Conservation (phyloP, 164 flowering plant species). For the Vitis labrusca region DNA sequence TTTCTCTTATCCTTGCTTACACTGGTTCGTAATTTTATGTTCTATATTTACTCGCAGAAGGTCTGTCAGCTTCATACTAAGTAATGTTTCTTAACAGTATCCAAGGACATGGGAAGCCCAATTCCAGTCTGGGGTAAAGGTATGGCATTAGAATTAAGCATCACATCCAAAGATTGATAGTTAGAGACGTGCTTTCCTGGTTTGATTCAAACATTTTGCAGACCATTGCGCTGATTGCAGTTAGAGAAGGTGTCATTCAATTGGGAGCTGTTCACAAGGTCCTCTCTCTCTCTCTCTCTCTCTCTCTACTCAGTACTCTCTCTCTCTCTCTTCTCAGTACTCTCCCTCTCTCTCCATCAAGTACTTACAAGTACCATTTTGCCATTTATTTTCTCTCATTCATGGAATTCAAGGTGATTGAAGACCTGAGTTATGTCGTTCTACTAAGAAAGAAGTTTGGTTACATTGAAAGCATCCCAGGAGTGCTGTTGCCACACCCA, state of each 20-base stretch:
- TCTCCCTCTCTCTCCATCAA: neutral
- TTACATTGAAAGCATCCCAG: constrained; percentile 94
- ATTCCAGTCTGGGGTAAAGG: constrained; percentile 96
- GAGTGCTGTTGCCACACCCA: constrained; percentile 94
- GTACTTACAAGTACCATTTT: neutral
- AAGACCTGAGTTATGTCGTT: constrained; percentile 81
- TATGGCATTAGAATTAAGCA: constrained; percentile 12
- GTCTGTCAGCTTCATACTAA: neutral
- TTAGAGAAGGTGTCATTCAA: constrained; percentile 92
- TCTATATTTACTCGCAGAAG: neutral
- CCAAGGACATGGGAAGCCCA: constrained; percentile 99
- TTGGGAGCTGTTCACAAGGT: constrained; percentile 88
- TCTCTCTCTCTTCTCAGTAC: constrained; percentile 2
- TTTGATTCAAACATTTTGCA: constrained; percentile 31
- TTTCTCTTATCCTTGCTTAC: too few relatives aligned
- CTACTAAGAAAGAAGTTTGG: constrained; percentile 72
- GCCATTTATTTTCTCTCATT: neutral
- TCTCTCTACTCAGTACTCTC: constrained; percentile 9
- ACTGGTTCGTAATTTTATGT: constrained; percentile 8
- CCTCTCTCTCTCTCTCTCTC: constrained; percentile 24
- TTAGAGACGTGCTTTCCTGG: neutral
- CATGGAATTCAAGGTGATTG: constrained; percentile 51
- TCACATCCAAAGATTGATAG: neutral
- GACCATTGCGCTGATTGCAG: constrained; percentile 96
- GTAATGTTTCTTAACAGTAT: constrained; percentile 41